phyloP scores from a whole-genome alignment of 768 basidiomycete genomes.

The Imleria badia region DNA sequence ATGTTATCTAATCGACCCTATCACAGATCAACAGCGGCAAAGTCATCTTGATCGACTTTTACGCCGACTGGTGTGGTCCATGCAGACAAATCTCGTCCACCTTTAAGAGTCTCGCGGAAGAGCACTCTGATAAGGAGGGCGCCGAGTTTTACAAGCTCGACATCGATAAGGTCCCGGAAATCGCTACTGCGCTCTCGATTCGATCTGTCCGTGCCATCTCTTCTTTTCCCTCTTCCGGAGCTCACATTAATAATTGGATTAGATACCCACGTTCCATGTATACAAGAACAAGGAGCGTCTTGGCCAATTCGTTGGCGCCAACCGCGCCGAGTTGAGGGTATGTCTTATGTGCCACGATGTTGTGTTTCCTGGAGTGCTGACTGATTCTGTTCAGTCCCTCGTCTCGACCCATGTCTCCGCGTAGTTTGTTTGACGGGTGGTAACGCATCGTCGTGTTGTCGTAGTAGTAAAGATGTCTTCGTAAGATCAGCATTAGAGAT shows the following conservation, averaged over 20 bases:
- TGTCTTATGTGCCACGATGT: too few relatives aligned
- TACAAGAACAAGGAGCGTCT: not conserved
- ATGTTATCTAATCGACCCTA: too few relatives aligned
- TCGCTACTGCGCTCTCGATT: too few relatives aligned
- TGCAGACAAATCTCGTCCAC: not conserved
- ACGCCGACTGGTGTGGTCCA: slow-evolving; percentile 16
- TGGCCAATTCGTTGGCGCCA: too few relatives aligned
- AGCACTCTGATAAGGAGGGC: not conserved
- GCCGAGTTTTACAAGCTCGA: slow-evolving; percentile 73
- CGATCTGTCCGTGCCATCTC: too few relatives aligned
- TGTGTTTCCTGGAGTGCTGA: not conserved
- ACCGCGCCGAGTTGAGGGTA: too few relatives aligned
- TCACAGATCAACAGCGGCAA: not conserved
- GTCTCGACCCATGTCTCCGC: not conserved
- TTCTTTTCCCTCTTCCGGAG: too few relatives aligned
- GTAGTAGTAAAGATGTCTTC: not conserved
- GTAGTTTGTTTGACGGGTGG: not conserved
- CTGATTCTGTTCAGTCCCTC: not conserved
- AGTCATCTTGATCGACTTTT: slow-evolving; percentile 19
- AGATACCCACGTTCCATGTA: slow-evolving; percentile 15
- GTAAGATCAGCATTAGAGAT: not conserved
- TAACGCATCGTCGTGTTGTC: too few relatives aligned
- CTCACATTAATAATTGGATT: not conserved
- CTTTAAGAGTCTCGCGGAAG: too few relatives aligned
- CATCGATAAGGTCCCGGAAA: slow-evolving; percentile 26